Base-by-base conservation (phyloP, 768 basidiomycete species). In the Basidioascus undulatus region DNA sequence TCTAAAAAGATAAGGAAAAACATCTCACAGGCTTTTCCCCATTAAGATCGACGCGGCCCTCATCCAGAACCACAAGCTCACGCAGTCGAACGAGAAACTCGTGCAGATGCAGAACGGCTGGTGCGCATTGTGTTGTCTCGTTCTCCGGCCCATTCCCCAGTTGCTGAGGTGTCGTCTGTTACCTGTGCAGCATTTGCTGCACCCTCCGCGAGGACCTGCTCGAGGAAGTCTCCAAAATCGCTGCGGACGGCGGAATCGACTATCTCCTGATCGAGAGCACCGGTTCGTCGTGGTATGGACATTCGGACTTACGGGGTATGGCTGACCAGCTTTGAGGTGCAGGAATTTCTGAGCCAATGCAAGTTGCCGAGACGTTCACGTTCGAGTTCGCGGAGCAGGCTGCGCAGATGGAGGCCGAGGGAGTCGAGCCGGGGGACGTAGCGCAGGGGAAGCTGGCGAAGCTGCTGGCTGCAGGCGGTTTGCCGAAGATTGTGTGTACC, bases 331-430 rank as follows among this genome's bases (percentile, higher is more conserved):
- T 35, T 8, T 20, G 34, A 15, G 34, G n/a, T 20, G 34, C n/a
- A 4, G 51, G 57, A 19, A 51, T 57, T 20, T 52, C 50, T 2
- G 55, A 59, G 42, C 57, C 56, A 3, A 54, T 55, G 32, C 47
- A 56, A 37, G 56, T 59, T 5, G 56, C 57, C 2, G 58, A 59
- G 41, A 54, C 57, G 2, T 59, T 58, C 45, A 54, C 55, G 5
- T 33, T 37, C 5, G 55, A 58, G 39, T 54, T 30, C 28, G 10
- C 15, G 10, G 28, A 30, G 15, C 28, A 30, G 1, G 28, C 28
- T 30, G 28, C 15, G 15, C 10, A 30, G 28, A 9, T 30, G 1
- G 47, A 48, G 15, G 32, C 32, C 3, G 36, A 25, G 2, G 39
- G 35, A 0, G 42, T 43, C 26, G 39, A 43, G 33, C 25, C 33